Conservation (phyloP, 257 asterid genomes). For the Capsicum pubescens region DNA sequence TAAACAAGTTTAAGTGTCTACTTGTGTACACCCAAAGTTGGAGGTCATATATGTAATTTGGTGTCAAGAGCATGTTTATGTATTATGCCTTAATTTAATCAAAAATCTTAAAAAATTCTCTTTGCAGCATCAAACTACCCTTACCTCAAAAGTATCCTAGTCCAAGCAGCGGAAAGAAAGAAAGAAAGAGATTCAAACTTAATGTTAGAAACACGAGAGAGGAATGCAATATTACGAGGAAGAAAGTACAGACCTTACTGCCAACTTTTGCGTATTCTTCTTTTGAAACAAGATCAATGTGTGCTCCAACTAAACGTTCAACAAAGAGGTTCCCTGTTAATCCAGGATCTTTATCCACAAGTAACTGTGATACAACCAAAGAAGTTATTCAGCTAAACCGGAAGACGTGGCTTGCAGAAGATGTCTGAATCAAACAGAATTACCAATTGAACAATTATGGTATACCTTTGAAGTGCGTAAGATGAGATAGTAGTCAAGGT, state of each 20-base stretch:
- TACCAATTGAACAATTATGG: slow-evolving; percentile 4
- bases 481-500: slow-evolving; percentile 85
- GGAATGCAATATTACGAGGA: not conserved
- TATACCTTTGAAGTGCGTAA: slow-evolving; percentile 91
- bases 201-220: not conserved
- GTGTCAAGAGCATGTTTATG: no score
- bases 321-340: slow-evolving; percentile 95
- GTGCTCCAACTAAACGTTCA: slow-evolving; percentile 97
- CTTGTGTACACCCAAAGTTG: no score
- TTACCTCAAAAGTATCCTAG: not conserved
- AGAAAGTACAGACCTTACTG: slow-evolving; percentile 57
- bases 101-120: not conserved
- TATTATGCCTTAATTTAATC: no score
- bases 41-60: no score
- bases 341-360: slow-evolving; percentile 91
- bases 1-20: no score
- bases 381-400: slow-evolving; percentile 27
- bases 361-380: slow-evolving; percentile 54
- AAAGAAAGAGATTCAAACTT: not conserved
- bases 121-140: slow-evolving; percentile 2
- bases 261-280: slow-evolving; percentile 92
- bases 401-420: slow-evolving; percentile 1
- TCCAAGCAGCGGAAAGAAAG: not conserved
- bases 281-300: slow-evolving; percentile 87
- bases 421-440: slow-evolving; percentile 2